Conservation (phyloP, 352 stramenopile species). For the Pythium dissimile region DNA sequence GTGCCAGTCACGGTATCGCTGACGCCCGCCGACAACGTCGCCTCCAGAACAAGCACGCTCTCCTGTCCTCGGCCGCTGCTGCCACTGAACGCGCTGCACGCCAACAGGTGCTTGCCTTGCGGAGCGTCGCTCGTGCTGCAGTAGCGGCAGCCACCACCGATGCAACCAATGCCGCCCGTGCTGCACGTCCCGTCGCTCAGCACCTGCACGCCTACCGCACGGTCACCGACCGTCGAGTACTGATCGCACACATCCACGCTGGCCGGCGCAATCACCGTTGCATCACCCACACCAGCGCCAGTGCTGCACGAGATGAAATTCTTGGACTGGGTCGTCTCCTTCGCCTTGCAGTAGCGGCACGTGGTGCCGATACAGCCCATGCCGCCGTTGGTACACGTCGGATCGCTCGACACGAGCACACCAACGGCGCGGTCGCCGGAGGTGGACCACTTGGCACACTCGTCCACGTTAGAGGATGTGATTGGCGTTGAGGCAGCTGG, state of each 20-base stretch:
- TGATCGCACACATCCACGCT: background rate
- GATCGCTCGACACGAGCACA: background rate
- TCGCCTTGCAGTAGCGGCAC: conserved; percentile 31
- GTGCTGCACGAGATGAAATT: conserved; percentile 1
- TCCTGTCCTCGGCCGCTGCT: background rate
- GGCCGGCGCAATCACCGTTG: background rate
- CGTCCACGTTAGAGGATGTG: background rate
- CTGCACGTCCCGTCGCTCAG: conserved; percentile 10
- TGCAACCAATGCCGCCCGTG: conserved; percentile 9
- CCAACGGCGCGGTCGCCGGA: background rate
- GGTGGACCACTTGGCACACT: background rate
- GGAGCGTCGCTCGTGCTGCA: conserved; percentile 5
- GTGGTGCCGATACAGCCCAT: conserved; percentile 23
- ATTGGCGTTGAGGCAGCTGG: background rate
- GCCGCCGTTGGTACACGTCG: background rate
- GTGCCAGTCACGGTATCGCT: background rate
- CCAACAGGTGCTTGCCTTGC: background rate
- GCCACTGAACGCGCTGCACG: background rate
- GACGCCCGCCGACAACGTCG: too few relatives aligned
- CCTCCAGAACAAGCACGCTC: background rate
- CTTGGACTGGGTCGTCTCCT: conserved; percentile 15
- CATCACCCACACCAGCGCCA: background rate
- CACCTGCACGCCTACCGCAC: conserved; percentile 5
- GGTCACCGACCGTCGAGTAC: conserved; percentile 3
- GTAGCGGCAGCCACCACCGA: conserved; percentile 9